phyloP scores from a whole-genome alignment of 176 grass and related monocot genomes.

The Oryza coarctata region DNA sequence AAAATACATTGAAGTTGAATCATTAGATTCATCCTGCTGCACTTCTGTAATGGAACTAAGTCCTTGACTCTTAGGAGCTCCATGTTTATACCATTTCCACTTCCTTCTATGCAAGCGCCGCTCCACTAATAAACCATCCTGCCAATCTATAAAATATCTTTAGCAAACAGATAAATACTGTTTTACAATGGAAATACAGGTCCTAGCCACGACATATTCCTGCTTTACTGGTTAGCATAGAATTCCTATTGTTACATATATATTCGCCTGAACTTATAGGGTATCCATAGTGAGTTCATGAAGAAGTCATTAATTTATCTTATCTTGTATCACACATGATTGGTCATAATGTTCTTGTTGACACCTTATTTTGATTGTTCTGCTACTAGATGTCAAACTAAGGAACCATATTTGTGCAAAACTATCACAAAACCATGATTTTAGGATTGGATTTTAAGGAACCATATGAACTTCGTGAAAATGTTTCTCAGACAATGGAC shows the following conservation, averaged over 20 bases:
- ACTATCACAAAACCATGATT: background rate
- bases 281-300: background rate
- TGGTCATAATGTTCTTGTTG: constrained; percentile 8
- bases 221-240: background rate
- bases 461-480: background rate
- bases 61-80: constrained; percentile 58
- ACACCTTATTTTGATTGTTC: background rate
- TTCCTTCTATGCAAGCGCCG: constrained; percentile 90
- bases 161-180: constrained; percentile 37
- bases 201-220: background rate
- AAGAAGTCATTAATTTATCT: constrained; percentile 1
- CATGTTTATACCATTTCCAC: constrained; percentile 92
- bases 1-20: constrained; percentile 59
- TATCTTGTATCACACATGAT: constrained; percentile 4
- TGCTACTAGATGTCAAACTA: constrained; percentile 18
- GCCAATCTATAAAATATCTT: constrained; percentile 80
- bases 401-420: background rate
- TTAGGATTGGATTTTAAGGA: background rate
- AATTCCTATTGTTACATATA: background rate
- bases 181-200: constrained; percentile 4
- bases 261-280: background rate
- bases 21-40: constrained; percentile 59
- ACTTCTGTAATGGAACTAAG: constrained; percentile 76
- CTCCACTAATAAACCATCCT: constrained; percentile 98
- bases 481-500: background rate